Conservation (phyloP, 495 filamentous ascomycete species). For the Neurospora sp. region DNA sequence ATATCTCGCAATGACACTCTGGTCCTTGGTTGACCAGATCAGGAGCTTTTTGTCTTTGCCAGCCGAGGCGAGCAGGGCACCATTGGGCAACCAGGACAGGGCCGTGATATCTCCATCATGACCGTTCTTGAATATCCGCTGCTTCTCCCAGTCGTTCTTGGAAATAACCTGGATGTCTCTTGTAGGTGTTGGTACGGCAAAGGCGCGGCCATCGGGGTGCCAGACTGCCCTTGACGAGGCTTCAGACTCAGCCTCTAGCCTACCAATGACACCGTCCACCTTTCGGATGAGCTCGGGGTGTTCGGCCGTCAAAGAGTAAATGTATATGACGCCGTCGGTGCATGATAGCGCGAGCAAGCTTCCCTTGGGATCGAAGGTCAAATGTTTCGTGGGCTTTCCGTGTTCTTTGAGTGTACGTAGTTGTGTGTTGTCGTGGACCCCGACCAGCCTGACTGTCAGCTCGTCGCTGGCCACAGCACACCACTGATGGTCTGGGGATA, state of each 20-base stretch:
- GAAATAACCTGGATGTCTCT: slow-evolving; percentile 82
- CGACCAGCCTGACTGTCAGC: slow-evolving; percentile 78
- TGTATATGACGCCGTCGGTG: slow-evolving; percentile 75
- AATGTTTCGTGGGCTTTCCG: slow-evolving; percentile 73
- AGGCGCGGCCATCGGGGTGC: slow-evolving; percentile 92
- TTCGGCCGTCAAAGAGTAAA: slow-evolving; percentile 76
- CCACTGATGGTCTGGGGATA: slow-evolving; percentile 80
- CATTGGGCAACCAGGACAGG: slow-evolving; percentile 88
- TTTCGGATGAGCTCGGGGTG: slow-evolving; percentile 71
- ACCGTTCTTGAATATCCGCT: slow-evolving; percentile 63
- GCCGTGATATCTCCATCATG: slow-evolving; percentile 83
- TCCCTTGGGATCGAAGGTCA: slow-evolving; percentile 78
- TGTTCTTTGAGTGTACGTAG: slow-evolving; percentile 72
- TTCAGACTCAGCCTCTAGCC: slow-evolving; percentile 68
- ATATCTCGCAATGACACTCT: slow-evolving; percentile 61
- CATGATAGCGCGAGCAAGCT: slow-evolving; percentile 70
- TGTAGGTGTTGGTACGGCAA: slow-evolving; percentile 74
- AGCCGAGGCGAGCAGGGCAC: slow-evolving; percentile 73
- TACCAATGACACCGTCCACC: slow-evolving; percentile 75
- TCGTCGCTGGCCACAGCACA: slow-evolving; percentile 96
- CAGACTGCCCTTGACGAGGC: slow-evolving; percentile 67
- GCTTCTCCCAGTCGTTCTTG: slow-evolving; percentile 73
- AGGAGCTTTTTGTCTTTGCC: slow-evolving; percentile 72
- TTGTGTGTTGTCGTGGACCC: slow-evolving; percentile 62
- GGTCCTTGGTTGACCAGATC: slow-evolving; percentile 83